Evolutionary conservation across 2,329 filamentous ascomycete species (phyloP), one percentile per base, ranked within the genome.

Genomic region (Colletotrichum sp.): DNA sequence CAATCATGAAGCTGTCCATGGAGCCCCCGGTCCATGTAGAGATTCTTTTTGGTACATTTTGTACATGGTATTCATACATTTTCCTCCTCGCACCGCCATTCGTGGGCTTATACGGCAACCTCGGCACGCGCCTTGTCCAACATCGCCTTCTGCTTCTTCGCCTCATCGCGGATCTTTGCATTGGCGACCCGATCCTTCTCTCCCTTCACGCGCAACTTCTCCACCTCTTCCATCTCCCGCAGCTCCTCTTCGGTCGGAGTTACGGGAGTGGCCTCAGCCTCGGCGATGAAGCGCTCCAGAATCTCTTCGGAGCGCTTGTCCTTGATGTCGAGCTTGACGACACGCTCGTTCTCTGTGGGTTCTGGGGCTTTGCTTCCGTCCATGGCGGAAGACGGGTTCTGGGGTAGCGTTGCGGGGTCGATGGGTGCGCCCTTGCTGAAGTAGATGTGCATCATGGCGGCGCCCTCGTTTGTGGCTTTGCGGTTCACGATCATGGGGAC

Each of bases 401-500:
- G 87, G 39, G 84, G 82, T 60, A 79, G 75, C 78, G 84, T 72
- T 79, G 82, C 60, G 72, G 84, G 70, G 77, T 80, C 76, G 72
- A 80, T 75, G 72, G 82, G 67, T 72, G 77, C 75, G 75, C 86
- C 87, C 16, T 52, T 63, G 80, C 88, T 88, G 80, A 93, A 90
- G 86, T 93, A 93, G 80, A 96, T 88, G 76, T 91, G 92, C 86
- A 96, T 88, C 63, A 87, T 89, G 16, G 94, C 91, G 8, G 90
- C 87, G 26, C 88, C 88, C 6, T 87, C 84, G 79, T 92, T 88
- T 60, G 93, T 86, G 49, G 84, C 81, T 78, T 91, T 93, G 75
- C 95, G 94, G 84, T 94, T 93, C 80, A 98, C 92, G 75, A 95
- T 93, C 90, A 99, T 98, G 59, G 94, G 92, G 62, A 98, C 85